Base-by-base conservation (phyloP, 768 basidiomycete species). In the Exsudoporus frostii region DNA sequence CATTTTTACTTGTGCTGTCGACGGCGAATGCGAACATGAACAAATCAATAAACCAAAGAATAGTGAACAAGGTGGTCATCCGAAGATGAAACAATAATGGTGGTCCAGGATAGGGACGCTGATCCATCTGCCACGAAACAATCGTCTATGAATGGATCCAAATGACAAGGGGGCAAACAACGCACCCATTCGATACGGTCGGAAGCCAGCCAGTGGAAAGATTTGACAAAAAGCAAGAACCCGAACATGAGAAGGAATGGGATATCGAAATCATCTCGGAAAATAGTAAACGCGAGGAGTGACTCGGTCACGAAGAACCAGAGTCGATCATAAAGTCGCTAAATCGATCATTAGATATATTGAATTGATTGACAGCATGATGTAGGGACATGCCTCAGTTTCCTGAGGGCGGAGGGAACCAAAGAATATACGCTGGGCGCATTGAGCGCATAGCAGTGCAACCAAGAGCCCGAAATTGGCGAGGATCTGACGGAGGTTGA, bases 231-330 rank as follows among this genome's bases (percentile, higher is more conserved):
- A 15, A 98, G 81, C 11, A 99, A 75, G 64, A 92, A 84, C n/a
- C 89, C 88, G 66, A 98, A 98, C 87, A 96, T 92, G 60, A 94
- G 74, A 41, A 88, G 88, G 67, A 98, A 98, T 4, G 86, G 82
- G n/a, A 86, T 80, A 70, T 95, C 92, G 67, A 96, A 94, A 69
- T 93, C 92, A 70, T 95, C 92, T 54, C 94, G 82, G 73, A 99
- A 99, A 60, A 98, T 98, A 33, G 97, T 97, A 67, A 98, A 89
- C 1, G 97, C 96, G 46, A 99, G 76, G 33, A 99, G 77, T 7
- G 92, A 95, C 69, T 99, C 97, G 1, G 97, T 98, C 45, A 98
- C 82, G 73, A 97, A 97, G 74, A 95, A 94, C 96, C 97, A 98
- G 29, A 92, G 81, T 58, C 92, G 81, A 67, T 98, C 96, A 69